Evolutionary conservation across 2,329 filamentous ascomycete species (phyloP).

Genomic region (Penicillium freii): DNA sequence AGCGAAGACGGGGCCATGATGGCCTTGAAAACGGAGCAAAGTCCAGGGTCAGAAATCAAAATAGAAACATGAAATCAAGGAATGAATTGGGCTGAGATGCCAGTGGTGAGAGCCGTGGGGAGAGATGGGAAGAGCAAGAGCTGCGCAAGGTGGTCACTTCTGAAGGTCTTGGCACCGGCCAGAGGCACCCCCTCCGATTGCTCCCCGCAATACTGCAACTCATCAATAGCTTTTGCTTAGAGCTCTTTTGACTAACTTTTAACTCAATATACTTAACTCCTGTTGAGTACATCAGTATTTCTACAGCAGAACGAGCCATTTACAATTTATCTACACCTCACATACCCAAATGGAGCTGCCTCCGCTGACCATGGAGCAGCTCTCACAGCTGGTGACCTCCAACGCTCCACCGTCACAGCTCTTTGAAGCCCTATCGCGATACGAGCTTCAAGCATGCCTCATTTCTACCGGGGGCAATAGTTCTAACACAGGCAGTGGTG

Average conservation of each 20-base stretch:
- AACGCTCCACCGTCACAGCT: constrained; percentile 35
- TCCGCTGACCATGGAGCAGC: constrained; percentile 31
- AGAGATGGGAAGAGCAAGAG: constrained; percentile 27
- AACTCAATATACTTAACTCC: background rate
- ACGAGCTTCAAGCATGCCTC: constrained; percentile 38
- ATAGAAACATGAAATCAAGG: constrained; percentile 28
- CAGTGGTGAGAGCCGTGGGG: constrained; percentile 23
- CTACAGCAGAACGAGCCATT: background rate
- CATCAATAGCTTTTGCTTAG: background rate
- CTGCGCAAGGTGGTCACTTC: constrained; percentile 46
- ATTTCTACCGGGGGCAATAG: constrained; percentile 22
- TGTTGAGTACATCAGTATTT: background rate
- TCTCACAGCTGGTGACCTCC: constrained; percentile 30
- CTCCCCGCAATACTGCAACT: constrained; percentile 31
- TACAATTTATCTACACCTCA: background rate
- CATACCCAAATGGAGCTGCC: constrained; percentile 29
- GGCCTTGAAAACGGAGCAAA: constrained; percentile 37
- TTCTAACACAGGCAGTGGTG: constrained; percentile 14
- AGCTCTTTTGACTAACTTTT: background rate
- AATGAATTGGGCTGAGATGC: constrained; percentile 22
- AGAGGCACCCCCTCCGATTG: constrained; percentile 30
- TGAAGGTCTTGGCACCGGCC: constrained; percentile 38
- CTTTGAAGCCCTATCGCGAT: constrained; percentile 35
- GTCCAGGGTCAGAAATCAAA: constrained; percentile 27
- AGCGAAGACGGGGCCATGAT: constrained; percentile 49